These are phyloP conservation scores for Rhizophora apiculata DNA, from an alignment of 345 rosid genomes.

Conservation along the genomic window DNA sequence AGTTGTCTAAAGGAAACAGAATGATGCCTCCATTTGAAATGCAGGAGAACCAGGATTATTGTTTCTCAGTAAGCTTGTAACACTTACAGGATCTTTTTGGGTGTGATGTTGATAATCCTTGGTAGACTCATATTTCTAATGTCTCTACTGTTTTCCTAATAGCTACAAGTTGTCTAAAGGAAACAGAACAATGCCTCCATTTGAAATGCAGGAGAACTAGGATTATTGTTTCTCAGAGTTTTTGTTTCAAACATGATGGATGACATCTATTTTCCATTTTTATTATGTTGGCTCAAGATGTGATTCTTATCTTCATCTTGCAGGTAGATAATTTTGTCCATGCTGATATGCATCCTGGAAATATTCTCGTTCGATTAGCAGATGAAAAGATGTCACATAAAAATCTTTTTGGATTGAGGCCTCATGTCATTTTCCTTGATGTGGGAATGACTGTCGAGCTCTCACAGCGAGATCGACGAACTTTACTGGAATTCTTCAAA, in stretches of 20 bases:
- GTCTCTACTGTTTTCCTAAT: not conserved
- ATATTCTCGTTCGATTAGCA: conserved; percentile 77
- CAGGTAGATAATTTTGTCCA: conserved; percentile 98
- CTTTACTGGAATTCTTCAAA: conserved; percentile 80
- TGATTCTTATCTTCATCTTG: conserved; percentile 16
- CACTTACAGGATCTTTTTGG: too few species aligned
- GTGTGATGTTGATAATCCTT: too few species aligned
- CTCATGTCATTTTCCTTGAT: conserved; percentile 91
- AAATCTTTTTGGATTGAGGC: conserved; percentile 70
- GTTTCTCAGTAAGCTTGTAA: too few species aligned
- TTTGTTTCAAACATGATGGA: not conserved
- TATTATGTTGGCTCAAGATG: too few species aligned
- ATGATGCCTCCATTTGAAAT: too few species aligned
- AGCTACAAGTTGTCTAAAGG: not conserved
- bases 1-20: not conserved
- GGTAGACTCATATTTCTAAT: too few species aligned
- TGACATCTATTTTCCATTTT: too few species aligned
- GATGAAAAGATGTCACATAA: conserved; percentile 51
- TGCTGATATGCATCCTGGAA: conserved; percentile 99
- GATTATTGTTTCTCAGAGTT: not conserved
- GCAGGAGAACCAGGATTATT: too few species aligned
- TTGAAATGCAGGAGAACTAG: too few species aligned
- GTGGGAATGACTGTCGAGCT: conserved; percentile 99
- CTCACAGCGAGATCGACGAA: conserved; percentile 65
- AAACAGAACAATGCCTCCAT: too few species aligned